These are phyloP conservation scores for Lasiosphaeris hirsuta DNA, from an alignment of 495 filamentous ascomycete genomes.

Conservation along the genomic window DNA sequence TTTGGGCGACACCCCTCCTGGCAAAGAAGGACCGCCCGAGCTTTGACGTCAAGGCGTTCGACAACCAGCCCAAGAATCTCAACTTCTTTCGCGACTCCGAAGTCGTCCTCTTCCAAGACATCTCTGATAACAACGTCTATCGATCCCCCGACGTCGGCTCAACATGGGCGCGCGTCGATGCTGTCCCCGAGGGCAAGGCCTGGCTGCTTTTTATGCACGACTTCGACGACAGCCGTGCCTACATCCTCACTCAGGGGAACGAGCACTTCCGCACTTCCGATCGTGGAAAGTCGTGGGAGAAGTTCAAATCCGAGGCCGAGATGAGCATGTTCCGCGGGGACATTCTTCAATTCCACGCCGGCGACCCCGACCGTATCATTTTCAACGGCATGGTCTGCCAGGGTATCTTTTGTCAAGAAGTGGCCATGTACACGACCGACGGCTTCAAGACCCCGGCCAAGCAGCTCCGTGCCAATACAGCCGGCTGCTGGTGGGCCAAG, in stretches of 20 bases:
- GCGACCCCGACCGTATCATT: constrained; percentile 75
- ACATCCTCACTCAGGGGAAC: constrained; percentile 62
- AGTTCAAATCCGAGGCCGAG: constrained; percentile 58
- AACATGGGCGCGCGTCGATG: constrained; percentile 64
- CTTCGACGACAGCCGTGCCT: constrained; percentile 72
- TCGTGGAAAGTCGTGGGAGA: constrained; percentile 72
- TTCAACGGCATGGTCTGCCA: constrained; percentile 71
- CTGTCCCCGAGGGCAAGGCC: constrained; percentile 59
- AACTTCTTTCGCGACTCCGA: constrained; percentile 87
- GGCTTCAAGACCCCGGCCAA: constrained; percentile 67
- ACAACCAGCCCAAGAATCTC: constrained; percentile 57
- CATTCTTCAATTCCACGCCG: constrained; percentile 71
- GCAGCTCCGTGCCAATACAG: constrained; percentile 58
- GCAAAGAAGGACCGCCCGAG: constrained; percentile 50
- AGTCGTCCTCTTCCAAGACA: constrained; percentile 64
- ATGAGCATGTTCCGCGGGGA: constrained; percentile 43
- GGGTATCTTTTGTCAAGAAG: constrained; percentile 51
- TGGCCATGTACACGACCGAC: constrained; percentile 75
- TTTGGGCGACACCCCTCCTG: constrained; percentile 38
- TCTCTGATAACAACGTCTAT: constrained; percentile 52
- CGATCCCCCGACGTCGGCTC: constrained; percentile 76
- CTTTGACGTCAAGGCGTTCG: constrained; percentile 53
- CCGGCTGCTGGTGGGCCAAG: constrained; percentile 80
- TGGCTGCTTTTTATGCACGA: constrained; percentile 66
- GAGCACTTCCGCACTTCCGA: constrained; percentile 79